A percentile compares a stretch with the other conserved stretches of the same genome.
phyloP scores from a whole-genome alignment of 768 basidiomycete species.

The Rossbeevera mucosa region DNA sequence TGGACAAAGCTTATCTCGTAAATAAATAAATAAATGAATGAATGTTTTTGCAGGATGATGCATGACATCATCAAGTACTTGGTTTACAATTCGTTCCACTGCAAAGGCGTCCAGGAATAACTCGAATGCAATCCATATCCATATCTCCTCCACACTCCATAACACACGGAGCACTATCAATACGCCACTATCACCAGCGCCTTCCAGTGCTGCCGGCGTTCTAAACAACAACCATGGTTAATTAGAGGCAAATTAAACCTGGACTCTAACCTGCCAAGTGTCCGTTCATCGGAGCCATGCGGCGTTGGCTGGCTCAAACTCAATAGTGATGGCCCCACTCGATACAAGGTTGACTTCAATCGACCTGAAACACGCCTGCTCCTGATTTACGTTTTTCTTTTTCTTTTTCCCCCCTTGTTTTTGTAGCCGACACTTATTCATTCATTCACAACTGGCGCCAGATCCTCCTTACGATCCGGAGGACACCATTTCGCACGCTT shows the following conservation, averaged over 20 bases:
- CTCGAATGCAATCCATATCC: neutral
- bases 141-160: neutral
- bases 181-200: neutral
- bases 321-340: neutral
- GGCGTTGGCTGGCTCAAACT: neutral
- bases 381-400: constrained; percentile 22
- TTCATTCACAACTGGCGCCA: neutral
- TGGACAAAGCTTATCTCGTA: neutral
- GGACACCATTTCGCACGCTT: neutral
- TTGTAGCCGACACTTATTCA: neutral
- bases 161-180: neutral
- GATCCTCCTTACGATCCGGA: constrained; percentile 4
- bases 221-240: neutral
- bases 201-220: neutral
- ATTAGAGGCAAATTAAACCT: constrained; percentile 1
- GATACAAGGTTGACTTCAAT: neutral
- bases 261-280: constrained; percentile 2
- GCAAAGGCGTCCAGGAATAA: neutral
- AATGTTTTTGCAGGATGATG: neutral
- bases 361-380: constrained; percentile 9
- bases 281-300: constrained; percentile 2
- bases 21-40: constrained; percentile 8
- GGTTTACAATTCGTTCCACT: neutral
- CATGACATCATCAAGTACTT: constrained; percentile 23
- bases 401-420: neutral